Evolutionary conservation across 2,329 filamentous ascomycete species (phyloP).

Genomic region (Alternaria ventricosa): DNA sequence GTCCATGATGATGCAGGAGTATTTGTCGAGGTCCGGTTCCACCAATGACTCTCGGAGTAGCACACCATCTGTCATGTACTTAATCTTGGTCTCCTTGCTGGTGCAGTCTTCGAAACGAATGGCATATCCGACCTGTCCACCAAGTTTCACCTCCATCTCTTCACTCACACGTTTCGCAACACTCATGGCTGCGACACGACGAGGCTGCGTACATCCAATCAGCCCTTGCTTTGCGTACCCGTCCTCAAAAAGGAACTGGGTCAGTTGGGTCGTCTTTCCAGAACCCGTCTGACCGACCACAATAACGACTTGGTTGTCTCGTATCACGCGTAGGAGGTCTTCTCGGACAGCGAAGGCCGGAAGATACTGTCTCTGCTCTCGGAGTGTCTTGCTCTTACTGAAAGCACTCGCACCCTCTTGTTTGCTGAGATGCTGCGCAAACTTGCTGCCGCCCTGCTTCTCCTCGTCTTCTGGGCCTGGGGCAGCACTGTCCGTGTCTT

Average conservation of each 20-base stretch:
- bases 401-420: conserved; percentile 84
- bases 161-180: conserved; percentile 97
- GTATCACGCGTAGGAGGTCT: conserved; percentile 86
- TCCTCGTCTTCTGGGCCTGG: conserved; percentile 77
- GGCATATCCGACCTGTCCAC: conserved; percentile 88
- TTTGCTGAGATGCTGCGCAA: conserved; percentile 88
- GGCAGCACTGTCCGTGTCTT: conserved; percentile 84
- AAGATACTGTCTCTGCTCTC: conserved; percentile 90
- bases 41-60: conserved; percentile 90
- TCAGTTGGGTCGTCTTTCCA: conserved; percentile 96
- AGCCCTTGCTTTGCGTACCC: conserved; percentile 87
- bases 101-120: conserved; percentile 99
- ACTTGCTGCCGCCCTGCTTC: conserved; percentile 74
- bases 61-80: conserved; percentile 99
- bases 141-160: conserved; percentile 94
- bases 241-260: conserved; percentile 94
- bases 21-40: conserved; percentile 90
- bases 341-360: conserved; percentile 97
- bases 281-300: conserved; percentile 97
- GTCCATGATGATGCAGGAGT: conserved; percentile 99
- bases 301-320: conserved; percentile 96
- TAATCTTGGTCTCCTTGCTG: conserved; percentile 92
- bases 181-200: conserved; percentile 97
- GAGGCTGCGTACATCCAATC: conserved; percentile 95
- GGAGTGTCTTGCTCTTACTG: conserved; percentile 87